Evolutionary conservation across 306 rosid species (phyloP), one percentile per base, ranked within the genome.

Genomic region (Medicago ruthenica): DNA sequence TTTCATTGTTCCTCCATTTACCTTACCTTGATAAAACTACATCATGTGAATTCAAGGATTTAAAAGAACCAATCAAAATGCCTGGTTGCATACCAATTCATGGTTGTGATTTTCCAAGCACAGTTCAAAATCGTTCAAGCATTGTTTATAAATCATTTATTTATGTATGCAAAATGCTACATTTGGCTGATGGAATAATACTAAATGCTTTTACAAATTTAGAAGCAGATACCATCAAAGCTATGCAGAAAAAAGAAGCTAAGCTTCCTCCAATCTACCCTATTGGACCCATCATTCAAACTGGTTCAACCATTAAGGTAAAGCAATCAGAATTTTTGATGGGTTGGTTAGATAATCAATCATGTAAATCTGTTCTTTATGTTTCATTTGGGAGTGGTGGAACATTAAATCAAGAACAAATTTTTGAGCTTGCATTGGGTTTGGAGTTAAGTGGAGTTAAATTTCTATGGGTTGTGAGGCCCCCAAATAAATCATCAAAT

Each of bases 281-380:
- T 0, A 7, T 72, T 40, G 77, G 67, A 58, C 57, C 77, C 17
- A 73, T 57, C 13, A 24, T 57, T 41, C 54, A 42, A 41, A 57
- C 18, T 50, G 18, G 7, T 50, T 50, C 21, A 50, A 50, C 4
- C 57, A 50, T 51, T 0, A 16, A 71, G 66, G 5, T 45, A 45
- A 45, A 13, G 11, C 12, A 12, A 10, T 45, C 51, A 11, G 12
- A 12, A 2, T 45, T 10, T 45, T 11, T 45, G n/a, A 45, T 45
- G 15, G 51, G 16, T 45, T 45, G 51, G 51, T 45, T 45, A 12
- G 15, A 45, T 45, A 11, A 45, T 11, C 51, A 45, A 45, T 5
- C 51, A 45, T 45, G 51, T 45, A 45, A 45, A 5, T 45, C 51
- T 10, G 51, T 45, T 45, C n/a, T 12, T 10, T 45, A 45, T 11